Percentiles rank a stretch among this genome's conserved stretches.
These are phyloP conservation scores for Saturnispora galanensis DNA, from an alignment of 805 yeast species.

Conservation along the genomic window DNA sequence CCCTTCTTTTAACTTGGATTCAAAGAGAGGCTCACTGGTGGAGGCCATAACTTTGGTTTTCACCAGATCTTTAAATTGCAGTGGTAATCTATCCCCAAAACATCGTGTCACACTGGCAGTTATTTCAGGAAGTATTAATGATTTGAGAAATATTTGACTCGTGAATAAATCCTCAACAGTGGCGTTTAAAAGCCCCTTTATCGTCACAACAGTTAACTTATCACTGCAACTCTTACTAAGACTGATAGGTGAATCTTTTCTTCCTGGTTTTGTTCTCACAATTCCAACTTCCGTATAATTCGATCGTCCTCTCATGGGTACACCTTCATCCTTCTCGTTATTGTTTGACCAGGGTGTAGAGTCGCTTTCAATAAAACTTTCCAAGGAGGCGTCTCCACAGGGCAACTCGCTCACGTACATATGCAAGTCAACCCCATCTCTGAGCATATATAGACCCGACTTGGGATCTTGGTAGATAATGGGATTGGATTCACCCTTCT, in stretches of 20 bases:
- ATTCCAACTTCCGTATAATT: constrained; percentile 46
- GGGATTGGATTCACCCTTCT: constrained; percentile 9
- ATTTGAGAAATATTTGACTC: constrained; percentile 28
- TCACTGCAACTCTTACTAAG: constrained; percentile 85
- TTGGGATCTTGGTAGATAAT: constrained; percentile 7
- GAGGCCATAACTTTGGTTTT: neutral
- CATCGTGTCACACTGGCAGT: constrained; percentile 32
- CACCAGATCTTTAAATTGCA: neutral
- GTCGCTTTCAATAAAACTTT: constrained; percentile 22
- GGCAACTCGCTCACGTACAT: constrained; percentile 70
- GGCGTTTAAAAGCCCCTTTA: constrained; percentile 42
- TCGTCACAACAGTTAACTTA: constrained; percentile 60
- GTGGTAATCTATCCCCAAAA: constrained; percentile 24
- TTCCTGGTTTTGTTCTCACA: constrained; percentile 89
- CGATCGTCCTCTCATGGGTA: constrained; percentile 50
- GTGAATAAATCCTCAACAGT: constrained; percentile 29
- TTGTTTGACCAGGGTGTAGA: constrained; percentile 15
- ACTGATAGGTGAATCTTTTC: constrained; percentile 64
- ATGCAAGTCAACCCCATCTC: constrained; percentile 35
- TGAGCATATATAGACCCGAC: constrained; percentile 24
- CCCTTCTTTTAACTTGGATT: neutral
- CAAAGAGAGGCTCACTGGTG: constrained; percentile 8
- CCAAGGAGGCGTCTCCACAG: constrained; percentile 85
- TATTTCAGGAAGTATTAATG: constrained; percentile 37
- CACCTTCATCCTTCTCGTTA: constrained; percentile 8